Evolutionary conservation across 2,329 filamentous ascomycete genomes (phyloP).

Genomic region (Coleophoma eucalyptorum): DNA sequence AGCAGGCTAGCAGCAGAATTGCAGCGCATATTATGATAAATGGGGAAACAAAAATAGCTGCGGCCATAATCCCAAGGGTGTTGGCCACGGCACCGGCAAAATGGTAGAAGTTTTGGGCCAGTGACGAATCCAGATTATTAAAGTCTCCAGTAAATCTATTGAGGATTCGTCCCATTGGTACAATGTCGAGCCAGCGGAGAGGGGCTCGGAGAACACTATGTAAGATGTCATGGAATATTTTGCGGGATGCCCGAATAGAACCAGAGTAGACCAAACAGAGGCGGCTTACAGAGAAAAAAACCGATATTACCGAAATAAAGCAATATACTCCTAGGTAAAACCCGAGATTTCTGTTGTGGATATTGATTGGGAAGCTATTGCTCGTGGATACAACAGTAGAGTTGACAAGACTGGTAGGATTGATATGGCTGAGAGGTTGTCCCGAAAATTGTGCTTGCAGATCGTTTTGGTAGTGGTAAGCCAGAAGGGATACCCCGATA

Average conservation of each 20-base stretch:
- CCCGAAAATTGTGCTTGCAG: neutral
- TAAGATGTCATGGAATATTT: neutral
- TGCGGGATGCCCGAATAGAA: neutral
- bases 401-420: neutral
- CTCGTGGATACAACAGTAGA: neutral
- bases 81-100: constrained; percentile 62
- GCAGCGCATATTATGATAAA: constrained; percentile 60
- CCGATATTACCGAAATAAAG: neutral
- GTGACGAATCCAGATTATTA: constrained; percentile 61
- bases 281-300: too few species aligned
- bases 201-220: neutral
- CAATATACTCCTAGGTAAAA: neutral
- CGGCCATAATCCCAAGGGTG: constrained; percentile 47
- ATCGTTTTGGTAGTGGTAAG: neutral
- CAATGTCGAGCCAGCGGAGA: neutral
- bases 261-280: neutral
- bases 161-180: constrained; percentile 65
- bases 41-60: constrained; percentile 54
- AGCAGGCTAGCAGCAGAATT: constrained; percentile 52
- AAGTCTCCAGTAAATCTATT: constrained; percentile 78
- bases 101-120: constrained; percentile 57
- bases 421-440: neutral
- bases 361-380: neutral
- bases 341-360: neutral
- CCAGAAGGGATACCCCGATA: too few species aligned